Conservation (phyloP, 2,329 filamentous ascomycete species). For the Diaporthe velutina region DNA sequence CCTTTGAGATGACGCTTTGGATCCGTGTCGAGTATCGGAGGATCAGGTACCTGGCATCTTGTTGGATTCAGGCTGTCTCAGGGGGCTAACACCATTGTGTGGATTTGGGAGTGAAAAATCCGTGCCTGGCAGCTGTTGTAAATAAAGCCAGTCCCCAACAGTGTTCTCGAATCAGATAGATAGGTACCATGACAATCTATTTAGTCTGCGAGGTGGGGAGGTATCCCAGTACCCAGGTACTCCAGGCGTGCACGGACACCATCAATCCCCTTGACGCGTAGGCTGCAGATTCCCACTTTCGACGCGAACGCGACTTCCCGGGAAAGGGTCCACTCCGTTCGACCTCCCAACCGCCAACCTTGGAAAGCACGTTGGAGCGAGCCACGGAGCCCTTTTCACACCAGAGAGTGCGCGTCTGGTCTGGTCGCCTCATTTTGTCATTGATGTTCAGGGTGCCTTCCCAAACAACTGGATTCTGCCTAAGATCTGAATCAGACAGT, state of each 20-base stretch:
- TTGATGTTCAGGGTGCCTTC: background rate
- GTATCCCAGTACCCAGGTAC: constrained; percentile 8
- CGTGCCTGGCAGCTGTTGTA: background rate
- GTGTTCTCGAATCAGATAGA: background rate
- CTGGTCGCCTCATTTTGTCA: background rate
- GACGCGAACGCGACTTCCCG: constrained; percentile 35
- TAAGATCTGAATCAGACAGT: background rate
- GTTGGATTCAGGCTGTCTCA: background rate
- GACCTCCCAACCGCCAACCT: constrained; percentile 29
- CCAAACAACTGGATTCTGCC: background rate
- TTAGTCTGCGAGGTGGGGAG: background rate
- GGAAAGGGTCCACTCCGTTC: constrained; percentile 23
- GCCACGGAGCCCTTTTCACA: background rate
- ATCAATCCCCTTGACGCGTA: constrained; percentile 20
- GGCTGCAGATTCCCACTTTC: constrained; percentile 29
- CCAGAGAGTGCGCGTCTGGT: background rate
- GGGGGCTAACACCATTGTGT: background rate
- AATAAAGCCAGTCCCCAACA: background rate
- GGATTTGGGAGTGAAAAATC: background rate
- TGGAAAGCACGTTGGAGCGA: constrained; percentile 25
- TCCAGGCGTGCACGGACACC: constrained; percentile 1
- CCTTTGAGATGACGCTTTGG: background rate
- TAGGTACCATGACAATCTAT: background rate
- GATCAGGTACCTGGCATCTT: background rate
- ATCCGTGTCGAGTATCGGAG: background rate